Base-by-base conservation (phyloP, 75 land plant genomes). In the Ceratopteris richardii region DNA sequence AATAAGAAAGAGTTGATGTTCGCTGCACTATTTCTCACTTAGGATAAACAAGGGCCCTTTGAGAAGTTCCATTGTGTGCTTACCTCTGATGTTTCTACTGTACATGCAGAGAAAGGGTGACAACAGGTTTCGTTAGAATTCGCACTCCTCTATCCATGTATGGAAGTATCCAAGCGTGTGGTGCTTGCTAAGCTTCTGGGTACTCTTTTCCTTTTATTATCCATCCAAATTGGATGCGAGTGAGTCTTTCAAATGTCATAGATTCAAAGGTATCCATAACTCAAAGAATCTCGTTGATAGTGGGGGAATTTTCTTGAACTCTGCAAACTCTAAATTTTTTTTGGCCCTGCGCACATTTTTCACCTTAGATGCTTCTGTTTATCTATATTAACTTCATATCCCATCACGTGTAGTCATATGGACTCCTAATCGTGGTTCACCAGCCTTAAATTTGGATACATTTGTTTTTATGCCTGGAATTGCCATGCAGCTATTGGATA, bases 401-500 rank as follows among this genome's bases (percentile, higher is more conserved):
- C 50, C 50, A 14, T 46, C 50, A 46, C 50, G 17, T 1, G 13
- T 51, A 29, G 10, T 61, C 4, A 63, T 64, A 18, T 64, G 66
- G 66, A 36, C 27, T 0, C 63, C 66, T 29, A 64, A 64, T 14
- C 14, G 37, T 1, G 44, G 24, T 5, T 5, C 7, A 24, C 66
- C 66, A 23, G 62, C 31, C 1, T 39, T 63, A 12, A 1, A 0
- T 0, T 46, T 14, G 3, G 50, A 46, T 21, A 46, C 5, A 46
- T 18, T 46, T 46, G 18, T 46, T n/a, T 46, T n/a, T 46, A 46
- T 23, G 24, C 14, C 37, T 19, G 17, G 29, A 7, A 0, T 39
- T 27, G 28, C 5, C 13, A 67, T 86, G 30, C 29, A 76, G 44
- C 58, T 85, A 12, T 28, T 43, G 18, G 61, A 52, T 22, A 71